Evolutionary conservation across 345 rosid species (phyloP), one percentile per base, ranked within the genome.

Genomic region (Isatis tinctoria): DNA sequence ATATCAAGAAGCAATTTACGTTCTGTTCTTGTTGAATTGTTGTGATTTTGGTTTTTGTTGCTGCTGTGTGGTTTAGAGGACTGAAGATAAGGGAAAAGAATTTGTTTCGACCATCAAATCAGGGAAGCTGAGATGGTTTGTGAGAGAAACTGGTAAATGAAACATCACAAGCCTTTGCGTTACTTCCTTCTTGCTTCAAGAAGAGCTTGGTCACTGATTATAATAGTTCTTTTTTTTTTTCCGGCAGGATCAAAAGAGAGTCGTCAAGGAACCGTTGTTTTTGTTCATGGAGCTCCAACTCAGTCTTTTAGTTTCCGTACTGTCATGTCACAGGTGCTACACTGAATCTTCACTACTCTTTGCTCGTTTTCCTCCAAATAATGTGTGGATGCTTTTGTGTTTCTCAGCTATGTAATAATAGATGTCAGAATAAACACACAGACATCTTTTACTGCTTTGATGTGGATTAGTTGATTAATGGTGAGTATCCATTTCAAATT

Each of bases 251-350:
- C 95, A 0, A 82, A 89, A 47, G 77, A 84, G 40, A 91, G 87
- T 67, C 84, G 87, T 30, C 86, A 90, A 10, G 93, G 96, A 64
- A 89, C 98, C 0, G 44, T 94, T 70, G 85, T 91, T 18, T 91
- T 91, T 82, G 60, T 94, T 49, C 97, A 94, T 28, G 97, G 97
- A 8, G 98, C 97, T 77, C 98, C 98, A 13, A 80, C 96, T 37
- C 98, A 94, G 63, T 94, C 97, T 78, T 94, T 78, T 74, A 86
- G 98, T 82, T 94, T 82, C 65, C 83, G 93, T 10, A 86, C 86
- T 63, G 92, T 94, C 77, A 91, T 94, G 97, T 88, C 98, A 73
- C 82, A 91, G 97, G 98, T 90, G 39, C 16, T 45, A 32, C 53
- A 37, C 3, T 73, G 58, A 4, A 51, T 61, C 75, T 76, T 69